A percentile compares a stretch with the other conserved stretches of the same genome.
These are phyloP conservation scores for Prunella vulgaris DNA, from an alignment of 257 asterid species.

Conservation along the genomic window DNA sequence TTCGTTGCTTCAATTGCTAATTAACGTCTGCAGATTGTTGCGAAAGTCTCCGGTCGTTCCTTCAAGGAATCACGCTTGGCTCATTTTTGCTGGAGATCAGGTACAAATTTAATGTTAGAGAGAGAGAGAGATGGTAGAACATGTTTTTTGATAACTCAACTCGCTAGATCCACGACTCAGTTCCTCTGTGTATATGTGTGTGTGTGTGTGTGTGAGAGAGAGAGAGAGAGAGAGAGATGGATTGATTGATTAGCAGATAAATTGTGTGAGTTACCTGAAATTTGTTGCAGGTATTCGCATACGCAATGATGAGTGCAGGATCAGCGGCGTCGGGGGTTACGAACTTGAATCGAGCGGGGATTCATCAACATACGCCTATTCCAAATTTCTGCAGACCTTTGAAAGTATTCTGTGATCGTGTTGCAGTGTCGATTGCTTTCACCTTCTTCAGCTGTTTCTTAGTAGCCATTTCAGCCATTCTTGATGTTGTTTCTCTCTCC, in stretches of 20 bases:
- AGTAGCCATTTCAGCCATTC: conserved; percentile 54
- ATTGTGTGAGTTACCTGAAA: neutral
- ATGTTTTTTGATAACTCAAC: neutral
- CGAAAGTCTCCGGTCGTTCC: conserved; percentile 42
- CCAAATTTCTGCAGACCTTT: conserved; percentile 87
- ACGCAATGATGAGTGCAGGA: conserved; percentile 80
- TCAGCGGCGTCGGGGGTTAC: conserved; percentile 88
- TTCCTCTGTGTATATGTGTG: too few species aligned
- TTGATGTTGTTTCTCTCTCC: conserved; percentile 63
- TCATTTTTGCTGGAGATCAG: conserved; percentile 83
- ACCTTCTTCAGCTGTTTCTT: conserved; percentile 60
- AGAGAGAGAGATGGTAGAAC: too few species aligned
- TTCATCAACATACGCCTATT: conserved; percentile 60
- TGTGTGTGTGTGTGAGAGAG: too few species aligned
- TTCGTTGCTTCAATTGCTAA: conserved; percentile 62
- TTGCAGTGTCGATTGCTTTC: conserved; percentile 70
- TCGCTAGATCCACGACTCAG: neutral
- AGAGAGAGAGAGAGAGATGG: too few species aligned
- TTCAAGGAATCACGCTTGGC: conserved; percentile 70
- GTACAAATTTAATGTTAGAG: conserved; percentile 20
- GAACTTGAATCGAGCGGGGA: conserved; percentile 74
- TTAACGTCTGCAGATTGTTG: conserved; percentile 37
- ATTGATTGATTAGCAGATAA: too few species aligned
- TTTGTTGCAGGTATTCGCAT: conserved; percentile 57
- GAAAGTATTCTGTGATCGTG: conserved; percentile 60